Conservation (phyloP, 2,329 filamentous ascomycete species). For the Cladosporium sp. region DNA sequence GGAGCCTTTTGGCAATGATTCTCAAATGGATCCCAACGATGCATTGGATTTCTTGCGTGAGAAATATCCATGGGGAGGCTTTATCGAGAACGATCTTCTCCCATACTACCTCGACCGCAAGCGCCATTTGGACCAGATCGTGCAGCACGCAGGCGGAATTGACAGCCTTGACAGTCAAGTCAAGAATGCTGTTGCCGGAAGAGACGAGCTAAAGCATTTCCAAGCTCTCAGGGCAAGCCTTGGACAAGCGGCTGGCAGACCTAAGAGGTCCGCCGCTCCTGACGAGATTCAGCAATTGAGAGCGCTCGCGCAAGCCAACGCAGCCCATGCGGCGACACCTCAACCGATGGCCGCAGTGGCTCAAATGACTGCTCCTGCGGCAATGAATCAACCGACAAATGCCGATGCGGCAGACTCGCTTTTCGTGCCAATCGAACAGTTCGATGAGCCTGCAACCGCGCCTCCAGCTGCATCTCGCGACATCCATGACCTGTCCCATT, state of each 20-base stretch:
- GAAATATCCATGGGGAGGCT: slow-evolving; percentile 48
- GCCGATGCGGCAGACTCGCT: background rate
- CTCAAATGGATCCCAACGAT: slow-evolving; percentile 25
- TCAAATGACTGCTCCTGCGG: slow-evolving; percentile 4
- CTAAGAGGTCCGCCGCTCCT: background rate
- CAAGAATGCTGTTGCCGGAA: background rate
- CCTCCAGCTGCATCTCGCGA: background rate
- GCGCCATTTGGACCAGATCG: slow-evolving; percentile 40
- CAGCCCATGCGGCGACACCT: background rate
- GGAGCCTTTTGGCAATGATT: slow-evolving; percentile 10
- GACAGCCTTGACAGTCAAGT: slow-evolving; percentile 28
- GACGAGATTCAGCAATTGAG: background rate
- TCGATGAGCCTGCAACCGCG: background rate
- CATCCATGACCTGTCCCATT: background rate
- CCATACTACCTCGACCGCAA: slow-evolving; percentile 23
- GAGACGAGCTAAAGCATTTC: background rate
- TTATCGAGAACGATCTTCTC: slow-evolving; percentile 35
- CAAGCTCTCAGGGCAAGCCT: background rate
- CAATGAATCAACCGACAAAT: background rate
- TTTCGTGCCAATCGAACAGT: background rate
- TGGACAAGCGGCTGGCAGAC: background rate
- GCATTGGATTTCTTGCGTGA: slow-evolving; percentile 43
- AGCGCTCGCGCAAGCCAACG: background rate
- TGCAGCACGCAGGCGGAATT: slow-evolving; percentile 42
- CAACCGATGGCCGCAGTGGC: slow-evolving; percentile 1